Evolutionary conservation across 2,329 filamentous ascomycete species (phyloP).

Genomic region (Hymenoscyphus fructigenus): DNA sequence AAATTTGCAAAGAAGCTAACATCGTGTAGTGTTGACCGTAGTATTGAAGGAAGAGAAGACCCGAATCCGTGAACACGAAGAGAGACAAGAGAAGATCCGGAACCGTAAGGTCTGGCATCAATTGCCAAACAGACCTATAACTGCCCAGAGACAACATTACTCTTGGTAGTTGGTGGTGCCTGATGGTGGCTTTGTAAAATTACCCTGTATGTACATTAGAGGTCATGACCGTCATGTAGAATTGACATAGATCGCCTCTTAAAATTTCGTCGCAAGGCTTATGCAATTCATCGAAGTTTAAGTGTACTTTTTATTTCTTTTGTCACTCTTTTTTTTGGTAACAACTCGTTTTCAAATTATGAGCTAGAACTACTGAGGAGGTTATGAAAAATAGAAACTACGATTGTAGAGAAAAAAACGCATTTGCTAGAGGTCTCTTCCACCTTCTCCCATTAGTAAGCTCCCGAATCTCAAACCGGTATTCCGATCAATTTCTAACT

Average conservation of each 20-base stretch:
- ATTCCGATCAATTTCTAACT: too few species aligned
- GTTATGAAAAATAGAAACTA: too few species aligned
- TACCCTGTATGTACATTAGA: background rate
- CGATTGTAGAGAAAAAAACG: too few species aligned
- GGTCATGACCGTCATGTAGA: conserved; percentile 1
- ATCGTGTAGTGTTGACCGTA: conserved; percentile 65
- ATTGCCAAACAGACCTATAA: conserved; percentile 80
- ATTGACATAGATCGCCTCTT: conserved; percentile 3
- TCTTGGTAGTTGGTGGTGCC: conserved; percentile 64
- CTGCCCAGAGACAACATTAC: conserved; percentile 85
- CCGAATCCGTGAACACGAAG: conserved; percentile 74
- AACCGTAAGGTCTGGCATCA: conserved; percentile 82
- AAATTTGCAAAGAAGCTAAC: conserved; percentile 8
- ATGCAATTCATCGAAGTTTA: background rate
- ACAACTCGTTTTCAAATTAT: too few species aligned
- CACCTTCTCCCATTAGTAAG: too few species aligned
- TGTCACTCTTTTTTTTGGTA: too few species aligned
- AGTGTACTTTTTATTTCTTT: background rate
- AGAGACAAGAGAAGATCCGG: conserved; percentile 72
- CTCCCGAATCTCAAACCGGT: too few species aligned
- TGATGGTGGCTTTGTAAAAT: background rate
- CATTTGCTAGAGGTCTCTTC: too few species aligned
- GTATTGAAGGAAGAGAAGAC: conserved; percentile 94
- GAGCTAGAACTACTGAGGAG: too few species aligned
- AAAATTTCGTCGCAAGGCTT: background rate